Evolutionary conservation across 768 basidiomycete species (phyloP).

Genomic region (Tylopilus plumbeoviolaceoides): DNA sequence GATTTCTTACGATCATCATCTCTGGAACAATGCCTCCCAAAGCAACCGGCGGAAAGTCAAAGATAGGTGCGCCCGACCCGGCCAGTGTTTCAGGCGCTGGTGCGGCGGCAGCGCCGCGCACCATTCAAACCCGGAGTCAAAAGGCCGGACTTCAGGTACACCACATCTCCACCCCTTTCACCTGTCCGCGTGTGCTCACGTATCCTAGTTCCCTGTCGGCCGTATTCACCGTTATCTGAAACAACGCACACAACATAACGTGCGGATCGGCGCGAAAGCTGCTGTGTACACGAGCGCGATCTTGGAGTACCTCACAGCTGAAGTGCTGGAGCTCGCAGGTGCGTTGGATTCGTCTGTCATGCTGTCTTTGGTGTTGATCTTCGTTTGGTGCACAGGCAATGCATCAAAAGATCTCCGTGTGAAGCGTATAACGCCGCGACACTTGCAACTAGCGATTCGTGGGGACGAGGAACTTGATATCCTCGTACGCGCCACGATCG

Average conservation of each 20-base stretch:
- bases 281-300: constrained; percentile 97
- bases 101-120: constrained; percentile 30
- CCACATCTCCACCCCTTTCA: neutral
- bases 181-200: neutral
- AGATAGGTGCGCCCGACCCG: constrained; percentile 37
- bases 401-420: constrained; percentile 97
- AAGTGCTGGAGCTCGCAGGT: constrained; percentile 96
- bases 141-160: constrained; percentile 85
- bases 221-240: constrained; percentile 97
- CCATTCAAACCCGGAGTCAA: constrained; percentile 68
- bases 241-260: constrained; percentile 87
- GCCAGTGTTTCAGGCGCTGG: constrained; percentile 25
- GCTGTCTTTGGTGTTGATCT: neutral
- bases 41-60: constrained; percentile 62
- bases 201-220: constrained; percentile 82
- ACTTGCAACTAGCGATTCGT: constrained; percentile 92
- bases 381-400: constrained; percentile 55
- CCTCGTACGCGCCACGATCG: constrained; percentile 90
- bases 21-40: constrained; percentile 43
- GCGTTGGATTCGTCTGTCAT: constrained; percentile 20
- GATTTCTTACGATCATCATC: constrained; percentile 30
- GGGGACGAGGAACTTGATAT: constrained; percentile 98
- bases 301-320: constrained; percentile 93
- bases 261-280: constrained; percentile 96
- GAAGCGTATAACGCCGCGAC: constrained; percentile 95